Evolutionary conservation across 2,329 filamentous ascomycete species (phyloP).

Genomic region (Sporothrix mexicana): DNA sequence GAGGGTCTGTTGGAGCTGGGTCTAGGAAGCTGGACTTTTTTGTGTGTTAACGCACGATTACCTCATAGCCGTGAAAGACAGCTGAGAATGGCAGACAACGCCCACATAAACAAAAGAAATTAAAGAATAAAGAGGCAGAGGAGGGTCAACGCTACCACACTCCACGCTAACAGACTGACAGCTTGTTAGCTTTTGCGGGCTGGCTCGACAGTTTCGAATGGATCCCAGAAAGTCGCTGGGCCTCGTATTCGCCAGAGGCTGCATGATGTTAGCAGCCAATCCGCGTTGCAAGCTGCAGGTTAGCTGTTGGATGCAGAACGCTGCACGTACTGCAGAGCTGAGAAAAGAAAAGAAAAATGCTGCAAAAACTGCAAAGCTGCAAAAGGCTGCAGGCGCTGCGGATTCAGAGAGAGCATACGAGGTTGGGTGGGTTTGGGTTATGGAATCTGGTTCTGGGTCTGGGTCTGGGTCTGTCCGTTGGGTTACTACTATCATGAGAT

Average conservation of each 20-base stretch:
- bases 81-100: too few relatives aligned
- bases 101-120: too few relatives aligned
- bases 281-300: constrained; percentile 25
- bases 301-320: constrained; percentile 20
- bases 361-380: constrained; percentile 22
- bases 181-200: neutral
- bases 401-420: constrained; percentile 3
- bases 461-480: neutral
- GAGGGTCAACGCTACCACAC: neutral
- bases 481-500: too few relatives aligned
- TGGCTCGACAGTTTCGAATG: neutral
- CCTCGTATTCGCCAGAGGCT: constrained; percentile 33
- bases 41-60: constrained; percentile 25
- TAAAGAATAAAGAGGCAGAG: neutral
- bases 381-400: neutral
- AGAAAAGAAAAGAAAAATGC: neutral
- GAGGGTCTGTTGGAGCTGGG: constrained; percentile 17
- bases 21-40: neutral
- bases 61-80: constrained; percentile 28
- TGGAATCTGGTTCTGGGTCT: too few relatives aligned
- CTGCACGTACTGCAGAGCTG: neutral
- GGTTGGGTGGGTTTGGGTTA: constrained; percentile 19
- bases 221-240: neutral
- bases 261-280: constrained; percentile 32
- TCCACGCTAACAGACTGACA: constrained; percentile 4